Conservation (phyloP, 306 rosid genomes). For the Ormosia semicastrata region DNA sequence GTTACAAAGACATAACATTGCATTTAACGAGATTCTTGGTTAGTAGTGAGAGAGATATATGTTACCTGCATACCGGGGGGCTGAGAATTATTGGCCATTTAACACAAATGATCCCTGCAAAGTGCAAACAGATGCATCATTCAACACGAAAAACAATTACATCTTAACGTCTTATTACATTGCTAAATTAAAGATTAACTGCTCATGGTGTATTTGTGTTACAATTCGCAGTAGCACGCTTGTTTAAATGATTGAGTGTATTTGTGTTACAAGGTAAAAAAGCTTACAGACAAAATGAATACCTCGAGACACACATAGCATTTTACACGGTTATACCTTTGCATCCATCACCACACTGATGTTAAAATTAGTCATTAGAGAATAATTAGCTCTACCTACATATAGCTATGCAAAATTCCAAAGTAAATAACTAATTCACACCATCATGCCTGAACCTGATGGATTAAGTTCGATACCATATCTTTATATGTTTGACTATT, state of each 20-base stretch:
- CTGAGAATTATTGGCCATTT: constrained; percentile 78
- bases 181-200: neutral
- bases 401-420: neutral
- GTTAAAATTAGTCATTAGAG: neutral
- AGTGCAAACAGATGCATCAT: constrained; percentile 5
- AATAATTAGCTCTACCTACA: neutral
- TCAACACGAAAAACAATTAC: neutral
- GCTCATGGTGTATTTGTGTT: neutral
- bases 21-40: neutral
- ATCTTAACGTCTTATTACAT: neutral
- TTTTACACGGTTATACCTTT: neutral
- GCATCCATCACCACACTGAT: neutral
- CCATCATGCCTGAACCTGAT: neutral
- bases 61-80: constrained; percentile 74
- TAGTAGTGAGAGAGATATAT: neutral
- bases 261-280: neutral
- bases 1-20: neutral
- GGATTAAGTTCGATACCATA: neutral
- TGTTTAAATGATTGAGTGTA: neutral
- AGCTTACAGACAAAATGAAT: neutral
- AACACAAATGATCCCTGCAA: constrained; percentile 39
- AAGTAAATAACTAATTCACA: neutral
- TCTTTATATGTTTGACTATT: too few species aligned
- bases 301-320: neutral
- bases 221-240: neutral